Percentiles rank a stretch among this genome's conserved stretches.
phyloP scores from a whole-genome alignment of 2,329 filamentous ascomycete species.

The Paramyrothecium sp. region DNA sequence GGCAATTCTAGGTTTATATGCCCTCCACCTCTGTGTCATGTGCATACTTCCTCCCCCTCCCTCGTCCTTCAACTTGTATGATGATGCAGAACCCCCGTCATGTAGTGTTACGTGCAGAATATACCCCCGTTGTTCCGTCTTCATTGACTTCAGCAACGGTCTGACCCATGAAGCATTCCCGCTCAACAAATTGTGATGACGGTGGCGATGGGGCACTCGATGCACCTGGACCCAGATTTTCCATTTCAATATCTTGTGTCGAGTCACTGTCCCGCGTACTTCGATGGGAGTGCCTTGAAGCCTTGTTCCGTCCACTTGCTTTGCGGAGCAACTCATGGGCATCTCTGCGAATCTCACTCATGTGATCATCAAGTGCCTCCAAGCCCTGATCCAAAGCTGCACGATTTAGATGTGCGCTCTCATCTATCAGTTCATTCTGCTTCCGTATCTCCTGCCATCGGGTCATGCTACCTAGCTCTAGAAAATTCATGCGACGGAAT shows the following conservation, averaged over 20 bases:
- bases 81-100: not conserved
- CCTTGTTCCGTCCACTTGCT: conserved; percentile 20
- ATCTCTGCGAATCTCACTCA: conserved; percentile 31
- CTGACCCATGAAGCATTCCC: conserved; percentile 35
- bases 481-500: conserved; percentile 66
- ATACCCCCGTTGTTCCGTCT: conserved; percentile 9
- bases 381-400: conserved; percentile 32
- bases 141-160: conserved; percentile 32
- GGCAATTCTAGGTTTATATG: not conserved
- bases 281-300: conserved; percentile 16
- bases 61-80: not conserved
- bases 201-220: conserved; percentile 10
- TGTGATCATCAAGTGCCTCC: conserved; percentile 33
- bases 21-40: not conserved
- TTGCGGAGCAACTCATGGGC: conserved; percentile 27
- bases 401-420: conserved; percentile 32
- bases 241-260: conserved; percentile 27
- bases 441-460: conserved; percentile 72
- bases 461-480: conserved; percentile 67
- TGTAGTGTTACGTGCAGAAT: not conserved
- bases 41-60: not conserved
- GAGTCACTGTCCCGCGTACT: conserved; percentile 27
- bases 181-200: conserved; percentile 20
- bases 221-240: conserved; percentile 16
- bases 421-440: conserved; percentile 57